Base-by-base conservation (phyloP, 768 basidiomycete genomes). In the Clathrus columnatus region DNA sequence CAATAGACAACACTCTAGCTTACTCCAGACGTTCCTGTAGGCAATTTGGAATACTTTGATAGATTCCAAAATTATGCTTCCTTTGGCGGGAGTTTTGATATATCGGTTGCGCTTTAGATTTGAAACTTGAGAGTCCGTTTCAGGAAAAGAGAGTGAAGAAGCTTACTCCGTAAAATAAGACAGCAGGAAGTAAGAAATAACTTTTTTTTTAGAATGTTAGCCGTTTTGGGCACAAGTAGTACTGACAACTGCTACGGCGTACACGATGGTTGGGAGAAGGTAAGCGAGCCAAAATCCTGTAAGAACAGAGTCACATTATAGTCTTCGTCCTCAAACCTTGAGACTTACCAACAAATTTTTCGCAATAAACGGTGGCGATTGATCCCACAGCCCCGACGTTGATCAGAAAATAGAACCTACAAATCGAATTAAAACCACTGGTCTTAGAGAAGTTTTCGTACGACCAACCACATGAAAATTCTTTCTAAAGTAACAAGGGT, bases 221-320 rank as follows among this genome's bases (percentile, higher is more conserved):
- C 28, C 2, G 28, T 8, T n/a, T n/a, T 4, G n/a, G 36, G 29
- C 20, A 30, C 16, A 4, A 20, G 30, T 7, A 24, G 4, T 26
- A 50, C 7, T 7, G 17, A 21, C 23, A n/a, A 43, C 11, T 43
- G n/a, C 44, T 11, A 14, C 8, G 18, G 30, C 53, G 70, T 83
- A 85, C 30, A 85, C 62, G 26, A 72, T 51, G 0, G 84, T 85
- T 0, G 84, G 84, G 17, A 85, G 76, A 0, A 77, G 77, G 60
- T 74, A 86, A 0, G 84, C 75, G 20, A 84, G 73, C 71, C 75
- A 85, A 67, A 76, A 86, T 5, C 84, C 84, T 47, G 82, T 77
- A 57, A 68, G 17, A 28, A 20, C 20, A 20, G 8, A 20, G 45
- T 11, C n/a, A 7, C 18, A 21, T 45, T 18, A 46, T 17, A 21